Base-by-base conservation (phyloP, 2,329 filamentous ascomycete species). In the Coleophoma crateriformis region DNA sequence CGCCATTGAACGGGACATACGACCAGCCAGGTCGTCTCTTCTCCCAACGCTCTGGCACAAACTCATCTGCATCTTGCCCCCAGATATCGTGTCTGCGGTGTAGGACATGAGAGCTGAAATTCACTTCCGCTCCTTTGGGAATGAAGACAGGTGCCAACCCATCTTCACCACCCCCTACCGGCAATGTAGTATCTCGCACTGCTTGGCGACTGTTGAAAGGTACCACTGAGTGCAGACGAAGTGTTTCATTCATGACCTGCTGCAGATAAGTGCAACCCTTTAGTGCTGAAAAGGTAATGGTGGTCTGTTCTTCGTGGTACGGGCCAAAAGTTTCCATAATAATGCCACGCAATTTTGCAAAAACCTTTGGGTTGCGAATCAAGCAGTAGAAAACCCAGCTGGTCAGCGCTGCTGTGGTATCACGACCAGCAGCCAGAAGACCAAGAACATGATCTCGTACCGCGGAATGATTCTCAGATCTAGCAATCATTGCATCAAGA, bases 371-470 rank as follows among this genome's bases (percentile, higher is more conserved):
- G 46, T 46, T 20, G 7, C 69, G 64, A 2, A 73, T 68, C 13
- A 78, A 61, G 14, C 68, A 63, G 57, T 68, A 70, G 52, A 78
- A 74, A 10, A 72, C 60, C 54, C 71, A 72, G 4, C 70, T 69
- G 45, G 15, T 37, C 17, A 46, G 33, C 51, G 34, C 51, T 1
- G 75, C 76, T 0, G 76, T 81, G 0, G 77, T 81, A 52, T 82
- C 79, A 5, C 78, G 68, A 1, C 77, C 78, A 0, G 77, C 79
- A 3, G 79, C 63, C 42, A 81, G 72, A 7, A 46, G 33, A 33
- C 34, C 34, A 4, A 46, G 35, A 12, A 46, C 14, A 14, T 46
- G 27, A 34, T 19, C 34, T 46, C 44, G 27, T 14, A 34, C 19
- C 13, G 20, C 33, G 27, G 20, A 5, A 14, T 27, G 44, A 33